Base-by-base conservation (phyloP, 441 rosid genomes). In the Gossypium gossypioides region DNA sequence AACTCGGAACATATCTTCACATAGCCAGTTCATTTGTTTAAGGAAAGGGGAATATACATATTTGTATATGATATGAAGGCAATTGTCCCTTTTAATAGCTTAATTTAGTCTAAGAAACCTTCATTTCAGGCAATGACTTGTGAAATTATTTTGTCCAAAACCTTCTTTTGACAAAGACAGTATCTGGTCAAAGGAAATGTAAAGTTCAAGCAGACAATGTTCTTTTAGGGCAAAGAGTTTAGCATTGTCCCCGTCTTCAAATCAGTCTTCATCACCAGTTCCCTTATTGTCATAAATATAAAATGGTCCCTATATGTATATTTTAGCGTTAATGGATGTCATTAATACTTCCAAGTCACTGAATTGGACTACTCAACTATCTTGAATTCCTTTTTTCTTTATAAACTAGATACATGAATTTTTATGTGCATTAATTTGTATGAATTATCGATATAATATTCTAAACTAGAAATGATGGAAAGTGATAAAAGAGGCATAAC, bases 301-400 rank as follows among this genome's bases (percentile, higher is more conserved):
- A n/a, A 24, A 74, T 72, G 78, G 82, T 76, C 79, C 75, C 66
- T 29, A 22, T 62, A 13, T 29, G 16, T 62, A 13, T 4, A 9
- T 71, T 72, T 59, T 9, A 1, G 59, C 73, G 65, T 7, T 69
- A 66, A 67, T 75, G 82, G 48, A 51, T 72, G 76, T 34, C 73
- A 76, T 74, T 1, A 78, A 46, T 72, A 72, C 59, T 68, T 68
- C 6, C 65, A 63, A 44, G 37, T 40, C 69, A 72, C 75, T 69
- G 77, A 72, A 66, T 74, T 69, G 71, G 77, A 74, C 82, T 72
- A 58, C 72, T 75, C 78, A 82, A 73, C 75, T 68, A 67, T 46
- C 63, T 62, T 40, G 32, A 42, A 27, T 27, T 27, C 32, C 5
- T 27, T 27, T 27, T 4, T 27, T 27, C 32, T 27, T 27, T 4